Base-by-base conservation (phyloP, 2,329 filamentous ascomycete species). In the Drechmeria coniospora region DNA sequence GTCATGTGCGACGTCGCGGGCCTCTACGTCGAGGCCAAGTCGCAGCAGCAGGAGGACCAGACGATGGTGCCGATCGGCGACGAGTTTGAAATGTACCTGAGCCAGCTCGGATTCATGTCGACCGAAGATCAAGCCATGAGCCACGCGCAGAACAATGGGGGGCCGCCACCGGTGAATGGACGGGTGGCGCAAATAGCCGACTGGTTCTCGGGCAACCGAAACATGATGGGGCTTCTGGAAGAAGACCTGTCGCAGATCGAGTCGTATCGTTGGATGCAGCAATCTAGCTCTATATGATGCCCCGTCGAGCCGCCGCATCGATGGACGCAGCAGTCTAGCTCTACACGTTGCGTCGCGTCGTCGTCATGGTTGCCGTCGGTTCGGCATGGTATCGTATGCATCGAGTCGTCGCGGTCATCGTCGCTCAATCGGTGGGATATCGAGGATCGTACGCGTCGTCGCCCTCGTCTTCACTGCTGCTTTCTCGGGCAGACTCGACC, bases 401-500 rank as follows among this genome's bases (percentile, higher is more conserved):
- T n/a, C n/a, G n/a, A n/a, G n/a, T n/a, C n/a, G n/a, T n/a, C n/a
- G n/a, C 18, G 6, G 18, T 20, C 18, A 12, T 12, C 7, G 10
- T 11, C 11, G 13, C 11, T 9, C 17, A 76, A 36, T 74, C 63
- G 1, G 72, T 76, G 15, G 72, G 72, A 28, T 56, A 54, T 20
- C 61, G 54, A 2, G 72, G 72, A 38, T 76, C 59, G 46, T 80
- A 79, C 27, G 75, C 59, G 36, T 79, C 69, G 44, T 82, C 80
- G 2, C 67, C 74, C 40, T 81, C 77, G 36, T 79, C 75, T 28
- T 79, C 77, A 1, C 64, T 74, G 38, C 77, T 72, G 36, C 68
- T 74, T 45, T 75, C 69, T 2, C 44, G 49, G n/a, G 36, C 26
- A 1, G 40, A 21, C 7, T 39, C 39, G 10, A 33, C 32, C 1